Evolutionary conservation across 2,329 filamentous ascomycete genomes (phyloP).

Genomic region (Fusarium nurragi): DNA sequence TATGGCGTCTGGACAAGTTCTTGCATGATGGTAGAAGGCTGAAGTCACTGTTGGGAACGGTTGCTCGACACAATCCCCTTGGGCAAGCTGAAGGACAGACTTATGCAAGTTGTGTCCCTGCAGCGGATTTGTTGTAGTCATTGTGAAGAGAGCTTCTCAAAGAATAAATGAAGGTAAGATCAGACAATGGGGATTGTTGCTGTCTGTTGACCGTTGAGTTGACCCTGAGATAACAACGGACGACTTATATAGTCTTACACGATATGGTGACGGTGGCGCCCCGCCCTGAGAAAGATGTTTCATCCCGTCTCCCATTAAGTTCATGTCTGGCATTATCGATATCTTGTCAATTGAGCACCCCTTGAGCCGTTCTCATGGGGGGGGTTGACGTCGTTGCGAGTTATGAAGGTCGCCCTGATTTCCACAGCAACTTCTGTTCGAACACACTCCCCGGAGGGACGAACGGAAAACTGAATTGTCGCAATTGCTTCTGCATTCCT

Average conservation of each 20-base stretch:
- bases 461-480: slow-evolving; percentile 16
- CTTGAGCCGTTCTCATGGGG: slow-evolving; percentile 16
- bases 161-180: slow-evolving; percentile 3
- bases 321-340: slow-evolving; percentile 10
- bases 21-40: slow-evolving; percentile 52
- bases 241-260: slow-evolving; percentile 35
- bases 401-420: slow-evolving; percentile 30
- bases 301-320: slow-evolving; percentile 8
- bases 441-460: slow-evolving; percentile 13
- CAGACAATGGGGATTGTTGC: slow-evolving; percentile 31
- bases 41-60: slow-evolving; percentile 53
- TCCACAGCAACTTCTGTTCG: slow-evolving; percentile 32
- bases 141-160: slow-evolving; percentile 5
- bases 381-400: slow-evolving; percentile 21
- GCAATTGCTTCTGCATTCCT: slow-evolving; percentile 40
- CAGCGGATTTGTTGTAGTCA: slow-evolving; percentile 1
- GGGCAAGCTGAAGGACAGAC: slow-evolving; percentile 21
- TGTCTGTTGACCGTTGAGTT: slow-evolving; percentile 27
- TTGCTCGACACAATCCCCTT: slow-evolving; percentile 35
- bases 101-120: slow-evolving; percentile 5
- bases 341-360: slow-evolving; percentile 13
- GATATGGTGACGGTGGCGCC: slow-evolving; percentile 24
- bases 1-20: slow-evolving; percentile 48
- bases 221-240: slow-evolving; percentile 32
- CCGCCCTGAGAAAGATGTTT: slow-evolving; percentile 27